Conservation (phyloP, 768 basidiomycete species). For the Mrakia gelida region DNA sequence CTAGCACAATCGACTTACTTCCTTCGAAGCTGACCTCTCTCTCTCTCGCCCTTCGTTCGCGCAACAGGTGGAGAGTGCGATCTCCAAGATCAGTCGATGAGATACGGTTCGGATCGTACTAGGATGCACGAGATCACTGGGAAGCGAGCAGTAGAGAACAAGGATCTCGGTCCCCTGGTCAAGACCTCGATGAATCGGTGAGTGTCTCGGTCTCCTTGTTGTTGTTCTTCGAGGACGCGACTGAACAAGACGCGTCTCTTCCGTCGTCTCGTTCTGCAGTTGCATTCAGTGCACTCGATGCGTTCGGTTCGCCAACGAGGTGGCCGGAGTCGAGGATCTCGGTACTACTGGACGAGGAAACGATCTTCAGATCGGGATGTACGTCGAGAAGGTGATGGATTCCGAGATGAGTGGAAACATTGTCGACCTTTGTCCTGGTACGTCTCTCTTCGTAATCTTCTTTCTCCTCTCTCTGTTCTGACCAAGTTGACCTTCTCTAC, state of each 20-base stretch:
- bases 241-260: background rate
- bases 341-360: constrained; percentile 97
- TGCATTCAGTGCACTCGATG: constrained; percentile 99
- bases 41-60: no score
- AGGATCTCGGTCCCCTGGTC: constrained; percentile 94
- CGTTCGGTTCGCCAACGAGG: constrained; percentile 97
- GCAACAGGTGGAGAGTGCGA: constrained; percentile 84
- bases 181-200: constrained; percentile 63
- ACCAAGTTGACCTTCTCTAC: constrained; percentile 41
- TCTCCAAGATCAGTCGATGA: constrained; percentile 98
- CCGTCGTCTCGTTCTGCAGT: constrained; percentile 61
- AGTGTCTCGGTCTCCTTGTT: background rate
- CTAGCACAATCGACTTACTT: background rate
- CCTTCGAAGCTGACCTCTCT: background rate
- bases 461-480: background rate
- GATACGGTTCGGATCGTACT: constrained; percentile 94
- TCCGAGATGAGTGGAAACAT: constrained; percentile 97
- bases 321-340: constrained; percentile 94
- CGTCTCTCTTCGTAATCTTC: background rate
- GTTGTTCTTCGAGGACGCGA: background rate
- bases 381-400: constrained; percentile 95
- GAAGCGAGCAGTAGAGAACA: constrained; percentile 97
- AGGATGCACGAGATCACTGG: constrained; percentile 98
- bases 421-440: constrained; percentile 69
- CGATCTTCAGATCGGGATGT: constrained; percentile 97